Evolutionary conservation across 805 yeast species (phyloP).

Genomic region (Kuraishia floccosa): DNA sequence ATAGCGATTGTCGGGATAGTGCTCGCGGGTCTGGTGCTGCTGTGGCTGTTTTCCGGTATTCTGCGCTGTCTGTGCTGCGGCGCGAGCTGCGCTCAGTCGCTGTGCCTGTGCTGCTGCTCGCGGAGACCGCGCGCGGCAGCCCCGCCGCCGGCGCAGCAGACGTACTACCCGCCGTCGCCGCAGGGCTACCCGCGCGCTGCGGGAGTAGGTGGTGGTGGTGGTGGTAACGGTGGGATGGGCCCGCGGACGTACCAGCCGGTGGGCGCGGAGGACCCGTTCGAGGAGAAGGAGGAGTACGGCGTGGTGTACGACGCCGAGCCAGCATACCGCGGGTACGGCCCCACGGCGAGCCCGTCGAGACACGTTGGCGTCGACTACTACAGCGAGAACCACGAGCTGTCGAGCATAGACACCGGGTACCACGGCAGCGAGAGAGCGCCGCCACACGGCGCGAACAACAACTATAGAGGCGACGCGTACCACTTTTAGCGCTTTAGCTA

Average conservation of each 20-base stretch:
- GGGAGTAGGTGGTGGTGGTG: too few species aligned
- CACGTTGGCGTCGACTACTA: too few species aligned
- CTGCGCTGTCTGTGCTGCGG: slow-evolving; percentile 50
- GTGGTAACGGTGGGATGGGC: too few species aligned
- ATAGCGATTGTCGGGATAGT: slow-evolving; percentile 65
- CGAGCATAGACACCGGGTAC: too few species aligned
- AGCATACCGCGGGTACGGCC: too few species aligned
- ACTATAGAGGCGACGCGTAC: too few species aligned
- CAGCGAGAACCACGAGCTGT: too few species aligned
- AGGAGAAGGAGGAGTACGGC: slow-evolving; percentile 1
- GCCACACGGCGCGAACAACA: too few species aligned
- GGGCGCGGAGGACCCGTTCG: slow-evolving; percentile 7
- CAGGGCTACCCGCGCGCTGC: not conserved
- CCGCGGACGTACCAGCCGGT: not conserved
- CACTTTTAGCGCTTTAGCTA: too few species aligned
- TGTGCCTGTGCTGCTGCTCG: slow-evolving; percentile 39
- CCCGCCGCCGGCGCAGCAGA: slow-evolving; percentile 8
- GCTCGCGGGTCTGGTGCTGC: slow-evolving; percentile 36
- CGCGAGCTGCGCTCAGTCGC: slow-evolving; percentile 36
- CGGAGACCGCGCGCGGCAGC: slow-evolving; percentile 8
- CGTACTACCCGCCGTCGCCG: not conserved
- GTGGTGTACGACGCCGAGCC: not conserved
- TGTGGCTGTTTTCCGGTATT: slow-evolving; percentile 48
- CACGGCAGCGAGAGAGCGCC: too few species aligned
- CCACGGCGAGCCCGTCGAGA: too few species aligned